Evolutionary conservation across 106 monocot species (phyloP), one percentile per base, ranked within the genome.

Genomic region (Cymbidium sinense): DNA sequence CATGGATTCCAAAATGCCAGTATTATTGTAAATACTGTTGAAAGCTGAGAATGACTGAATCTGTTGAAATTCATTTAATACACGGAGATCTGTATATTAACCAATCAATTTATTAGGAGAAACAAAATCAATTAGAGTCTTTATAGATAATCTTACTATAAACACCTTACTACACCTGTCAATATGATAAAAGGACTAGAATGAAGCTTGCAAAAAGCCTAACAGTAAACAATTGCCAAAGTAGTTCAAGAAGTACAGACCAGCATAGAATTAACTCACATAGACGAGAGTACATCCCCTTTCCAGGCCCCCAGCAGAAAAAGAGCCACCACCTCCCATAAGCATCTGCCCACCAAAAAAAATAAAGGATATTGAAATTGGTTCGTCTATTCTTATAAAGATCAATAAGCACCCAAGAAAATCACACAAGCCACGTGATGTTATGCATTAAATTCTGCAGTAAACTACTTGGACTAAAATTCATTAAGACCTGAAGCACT

Each of bases 281-380:
- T 62, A 94, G 74, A 29, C 89, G 86, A 86, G 95, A 95, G 75
- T 91, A 84, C 95, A 95, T 91, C 35, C 95, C 95, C 75, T 95
- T 95, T 47, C 95, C 95, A 78, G 95, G 95, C 10, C 95, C 95
- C 95, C 95, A 78, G 89, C 87, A 75, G 95, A 95, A 79, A 95
- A 95, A 70, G 95, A 92, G 29, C 89, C 89, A 64, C 95, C 95
- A 73, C 95, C 91, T 65, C 95, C 95, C 91, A 95, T 89, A 55
- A 95, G 95, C 89, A 92, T 91, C 94, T 95, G 69, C 69, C 33
- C 17, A 62, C 23, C 4, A 62, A 27, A 27, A 25, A 78, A 74
- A 2, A 83, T 34, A 12, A 79, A 72, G 17, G 29, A 50, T 71
- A 78, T 34, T 41, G 18, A 20, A 61, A 61, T 61, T 61, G 25